Evolutionary conservation across 768 basidiomycete genomes (phyloP), one percentile per base, ranked within the genome.

Genomic region (Pleurotus pulmonarius): DNA sequence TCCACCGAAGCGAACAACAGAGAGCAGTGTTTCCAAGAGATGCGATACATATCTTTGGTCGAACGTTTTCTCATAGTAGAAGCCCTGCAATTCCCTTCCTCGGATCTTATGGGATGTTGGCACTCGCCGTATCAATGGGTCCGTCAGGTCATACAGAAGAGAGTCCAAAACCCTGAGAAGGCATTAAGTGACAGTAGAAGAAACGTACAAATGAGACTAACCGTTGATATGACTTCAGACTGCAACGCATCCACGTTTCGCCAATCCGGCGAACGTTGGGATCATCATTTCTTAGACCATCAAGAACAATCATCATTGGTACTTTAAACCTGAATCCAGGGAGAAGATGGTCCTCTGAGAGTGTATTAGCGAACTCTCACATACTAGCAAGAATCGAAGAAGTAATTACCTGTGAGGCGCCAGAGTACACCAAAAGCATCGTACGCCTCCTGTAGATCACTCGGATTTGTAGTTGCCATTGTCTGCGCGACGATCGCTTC

Each of bases 171-270:
- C 79, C n/a, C 94, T 96, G 65, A 26, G 41, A 13, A 55, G 34
- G 38, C 8, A 11, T 34, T 60, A 48, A 60, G 58, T 34, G 6
- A 7, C 34, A 43, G 22, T 18, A 13, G 3, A 4, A 25, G 26
- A 13, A 4, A 18, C 16, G n/a, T 57, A 51, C 49, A 57, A 26
- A 18, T 0, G 18, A 47, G 20, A 44, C 75, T 37, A 69, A 94
- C 94, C 95, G 83, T 57, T 94, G 75, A 67, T 96, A 96, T 1
- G 94, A 95, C 67, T 89, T 91, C 26, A 98, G 77, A 63, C 86
- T 93, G 65, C 92, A 94, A 24, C 95, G 83, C 89, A 99, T 94
- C 97, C 97, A 99, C 0, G 94, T 94, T 69, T 98, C 96, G 12
- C 91, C 92, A 29, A 90, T 78, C 9, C 93, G 81, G 24, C 89